Base-by-base conservation (phyloP, 805 yeast species). In the Yarrowia keelungensis region DNA sequence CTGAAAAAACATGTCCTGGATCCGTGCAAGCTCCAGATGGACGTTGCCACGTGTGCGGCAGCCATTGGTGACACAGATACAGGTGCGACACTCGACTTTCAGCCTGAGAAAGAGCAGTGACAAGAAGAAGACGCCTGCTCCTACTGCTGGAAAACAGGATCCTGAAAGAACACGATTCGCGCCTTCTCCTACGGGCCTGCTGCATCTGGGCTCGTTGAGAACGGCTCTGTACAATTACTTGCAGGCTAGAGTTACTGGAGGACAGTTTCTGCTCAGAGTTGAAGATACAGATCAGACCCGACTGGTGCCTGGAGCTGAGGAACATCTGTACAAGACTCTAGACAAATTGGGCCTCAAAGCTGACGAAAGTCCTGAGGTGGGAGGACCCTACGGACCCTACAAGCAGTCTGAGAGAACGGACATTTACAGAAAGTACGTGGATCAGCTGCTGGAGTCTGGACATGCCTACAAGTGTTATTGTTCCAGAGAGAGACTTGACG, bases 111-210 rank as follows among this genome's bases (percentile, higher is more conserved):
- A 53, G 19, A 14, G 16, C 2, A 10, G 26, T 4, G 41, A 50
- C 8, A 5, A 38, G n/a, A 51, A 51, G 42, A 10, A 50, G 16
- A 15, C 14, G 8, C 14, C 59, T 26, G 36, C 2, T 2, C 15
- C 47, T 8, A 10, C 47, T 12, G 14, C 19, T 19, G 8, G 35
- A 10, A 8, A 9, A 12, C 45, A 53, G 16, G 32, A 3, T 10
- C 45, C 59, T 0, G 96, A 87, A 0, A 79, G 97, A 72, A 91
- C 98, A 0, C 80, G 99, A 71, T 95, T 95, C 78, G 99, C 99
- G 0, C 99, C 99, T 0, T 92, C 98, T 1, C 99, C 99, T 0
- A 95, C 99, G 0, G 99, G 99, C 0, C 86, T 86, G 71, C 81
- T 95, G n/a, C 99, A 95, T 76, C 76, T 95, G 70, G 99, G 99